Percentiles rank a stretch among this genome's conserved stretches.
phyloP scores from a whole-genome alignment of 2,329 filamentous ascomycete species.

The Pestalotiopsis sp. region DNA sequence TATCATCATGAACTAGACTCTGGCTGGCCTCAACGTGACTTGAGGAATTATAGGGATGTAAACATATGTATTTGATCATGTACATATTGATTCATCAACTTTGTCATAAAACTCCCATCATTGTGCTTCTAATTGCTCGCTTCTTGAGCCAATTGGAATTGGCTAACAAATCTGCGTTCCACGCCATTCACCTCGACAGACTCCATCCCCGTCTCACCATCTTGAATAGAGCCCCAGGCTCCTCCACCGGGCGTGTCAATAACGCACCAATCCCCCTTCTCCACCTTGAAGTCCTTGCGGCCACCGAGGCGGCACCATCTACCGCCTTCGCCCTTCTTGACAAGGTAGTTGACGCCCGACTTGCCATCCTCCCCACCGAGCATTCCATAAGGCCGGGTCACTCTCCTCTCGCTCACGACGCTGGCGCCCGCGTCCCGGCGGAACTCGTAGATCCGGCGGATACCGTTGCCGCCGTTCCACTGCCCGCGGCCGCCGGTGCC shows the following conservation, averaged over 20 bases:
- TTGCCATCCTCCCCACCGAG: conserved; percentile 69
- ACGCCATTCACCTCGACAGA: neutral
- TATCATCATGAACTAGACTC: no score
- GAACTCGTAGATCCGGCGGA: conserved; percentile 73
- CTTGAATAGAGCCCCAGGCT: conserved; percentile 38
- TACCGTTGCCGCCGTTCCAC: conserved; percentile 68
- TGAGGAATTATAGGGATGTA: no score
- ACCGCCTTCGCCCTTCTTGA: conserved; percentile 33
- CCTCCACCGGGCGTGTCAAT: conserved; percentile 65
- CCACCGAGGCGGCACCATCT: conserved; percentile 55
- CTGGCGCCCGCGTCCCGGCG: conserved; percentile 69
- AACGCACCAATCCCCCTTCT: conserved; percentile 63
- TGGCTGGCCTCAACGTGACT: no score
- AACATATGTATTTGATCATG: no score
- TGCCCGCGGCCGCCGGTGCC: conserved; percentile 62
- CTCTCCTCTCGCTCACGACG: conserved; percentile 72
- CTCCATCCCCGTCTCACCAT: neutral
- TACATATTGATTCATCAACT: neutral
- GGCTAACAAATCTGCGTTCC: neutral
- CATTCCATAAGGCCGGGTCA: conserved; percentile 73
- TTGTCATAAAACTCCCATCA: neutral
- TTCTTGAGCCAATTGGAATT: conserved; percentile 11
- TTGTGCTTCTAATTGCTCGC: conserved; percentile 1
- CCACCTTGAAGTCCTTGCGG: conserved; percentile 63
- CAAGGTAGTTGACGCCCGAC: conserved; percentile 71